Conservation (phyloP, 2,329 filamentous ascomycete species). For the Penicillium palitans region DNA sequence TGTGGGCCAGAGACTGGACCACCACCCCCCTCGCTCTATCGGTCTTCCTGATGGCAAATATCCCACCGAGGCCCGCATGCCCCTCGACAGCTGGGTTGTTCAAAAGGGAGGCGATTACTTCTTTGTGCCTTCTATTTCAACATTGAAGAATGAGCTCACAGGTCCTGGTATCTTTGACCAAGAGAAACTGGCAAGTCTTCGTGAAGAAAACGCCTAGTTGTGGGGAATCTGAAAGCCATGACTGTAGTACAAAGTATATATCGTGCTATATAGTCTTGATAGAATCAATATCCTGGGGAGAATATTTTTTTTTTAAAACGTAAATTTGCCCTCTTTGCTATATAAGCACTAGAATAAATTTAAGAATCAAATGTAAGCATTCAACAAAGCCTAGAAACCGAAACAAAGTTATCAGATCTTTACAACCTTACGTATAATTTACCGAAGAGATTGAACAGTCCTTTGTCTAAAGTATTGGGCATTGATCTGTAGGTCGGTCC, state of each 20-base stretch:
- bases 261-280: background rate
- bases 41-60: slow-evolving; percentile 20
- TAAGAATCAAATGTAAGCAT: background rate
- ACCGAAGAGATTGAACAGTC: no score
- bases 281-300: background rate
- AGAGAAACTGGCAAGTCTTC: background rate
- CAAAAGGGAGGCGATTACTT: slow-evolving; percentile 50
- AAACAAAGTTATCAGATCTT: background rate
- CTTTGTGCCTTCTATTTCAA: slow-evolving; percentile 46
- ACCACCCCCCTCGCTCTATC: slow-evolving; percentile 18
- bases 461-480: no score
- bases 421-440: no score
- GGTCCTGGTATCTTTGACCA: slow-evolving; percentile 6
- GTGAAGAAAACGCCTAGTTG: background rate
- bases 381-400: background rate
- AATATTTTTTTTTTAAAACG: background rate
- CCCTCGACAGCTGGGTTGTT: slow-evolving; percentile 40
- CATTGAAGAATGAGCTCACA: slow-evolving; percentile 10
- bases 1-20: slow-evolving; percentile 19
- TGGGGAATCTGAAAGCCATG: background rate
- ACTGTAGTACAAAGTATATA: background rate
- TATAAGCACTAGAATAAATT: background rate
- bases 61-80: slow-evolving; percentile 21
- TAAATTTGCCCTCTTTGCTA: background rate
- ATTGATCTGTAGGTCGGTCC: background rate